These are phyloP conservation scores for Stemphylium vesicarium DNA, from an alignment of 2,329 filamentous ascomycete species.

Conservation along the genomic window DNA sequence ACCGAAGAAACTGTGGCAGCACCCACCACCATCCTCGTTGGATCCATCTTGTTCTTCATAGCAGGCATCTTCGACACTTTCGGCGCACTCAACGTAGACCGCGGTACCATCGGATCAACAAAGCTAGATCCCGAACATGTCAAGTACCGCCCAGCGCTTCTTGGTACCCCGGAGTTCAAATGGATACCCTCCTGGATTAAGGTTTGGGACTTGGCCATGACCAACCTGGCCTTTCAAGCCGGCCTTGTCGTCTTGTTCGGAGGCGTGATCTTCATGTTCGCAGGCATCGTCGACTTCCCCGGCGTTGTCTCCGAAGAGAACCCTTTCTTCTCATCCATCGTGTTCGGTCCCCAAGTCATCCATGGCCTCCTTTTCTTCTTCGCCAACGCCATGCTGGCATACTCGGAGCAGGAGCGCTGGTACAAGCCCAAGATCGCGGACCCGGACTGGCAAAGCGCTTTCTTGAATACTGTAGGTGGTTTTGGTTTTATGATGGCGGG, in stretches of 20 bases:
- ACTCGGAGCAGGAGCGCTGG: constrained; percentile 36
- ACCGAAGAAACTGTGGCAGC: constrained; percentile 27
- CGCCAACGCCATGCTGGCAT: constrained; percentile 35
- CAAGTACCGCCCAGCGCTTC: constrained; percentile 30
- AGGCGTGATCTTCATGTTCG: constrained; percentile 40
- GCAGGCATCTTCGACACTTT: constrained; percentile 38
- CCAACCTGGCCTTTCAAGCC: constrained; percentile 36
- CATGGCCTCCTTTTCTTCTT: constrained; percentile 35
- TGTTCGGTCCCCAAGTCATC: constrained; percentile 35
- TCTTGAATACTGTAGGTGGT: constrained; percentile 34
- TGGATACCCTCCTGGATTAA: constrained; percentile 31
- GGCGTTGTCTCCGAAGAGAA: constrained; percentile 27
- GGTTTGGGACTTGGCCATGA: constrained; percentile 23
- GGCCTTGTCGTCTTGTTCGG: constrained; percentile 39
- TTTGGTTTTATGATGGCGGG: constrained; percentile 39
- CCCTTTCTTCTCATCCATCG: constrained; percentile 21
- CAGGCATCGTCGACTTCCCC: constrained; percentile 37
- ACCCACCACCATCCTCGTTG: constrained; percentile 32
- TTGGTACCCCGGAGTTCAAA: constrained; percentile 32
- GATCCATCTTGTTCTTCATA: constrained; percentile 35
- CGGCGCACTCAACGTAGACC: constrained; percentile 32
- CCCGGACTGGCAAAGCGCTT: constrained; percentile 36
- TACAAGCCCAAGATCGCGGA: constrained; percentile 30
- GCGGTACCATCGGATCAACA: constrained; percentile 20
- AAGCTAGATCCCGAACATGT: constrained; percentile 15